Evolutionary conservation across 129 eudicot species (phyloP).

Genomic region (Chrysanthemum seticuspe): DNA sequence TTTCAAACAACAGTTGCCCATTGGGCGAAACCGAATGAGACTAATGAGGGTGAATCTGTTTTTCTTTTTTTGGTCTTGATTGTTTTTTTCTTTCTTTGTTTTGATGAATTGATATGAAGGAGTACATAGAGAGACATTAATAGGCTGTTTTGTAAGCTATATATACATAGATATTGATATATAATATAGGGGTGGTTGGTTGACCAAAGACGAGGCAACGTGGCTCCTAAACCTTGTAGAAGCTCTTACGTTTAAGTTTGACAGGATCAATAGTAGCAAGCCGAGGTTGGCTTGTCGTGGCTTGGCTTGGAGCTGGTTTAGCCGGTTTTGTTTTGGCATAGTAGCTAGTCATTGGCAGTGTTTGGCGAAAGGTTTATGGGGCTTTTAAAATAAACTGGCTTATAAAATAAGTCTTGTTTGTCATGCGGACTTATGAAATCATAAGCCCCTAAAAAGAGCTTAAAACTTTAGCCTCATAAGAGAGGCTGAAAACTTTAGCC

Average conservation of each 20-base stretch:
- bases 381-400: too few relatives aligned
- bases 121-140: constrained; percentile 4
- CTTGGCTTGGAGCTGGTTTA: not conserved
- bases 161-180: not conserved
- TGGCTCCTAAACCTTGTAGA: constrained; percentile 23
- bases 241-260: constrained; percentile 12
- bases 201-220: constrained; percentile 31
- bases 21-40: not conserved
- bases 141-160: constrained; percentile 18
- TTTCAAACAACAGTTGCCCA: constrained; percentile 49
- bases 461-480: too few relatives aligned
- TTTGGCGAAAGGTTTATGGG: too few relatives aligned
- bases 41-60: not conserved
- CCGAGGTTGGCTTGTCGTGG: not conserved
- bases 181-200: constrained; percentile 13
- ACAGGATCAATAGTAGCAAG: constrained; percentile 3
- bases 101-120: not conserved
- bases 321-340: not conserved
- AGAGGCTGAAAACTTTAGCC: too few relatives aligned
- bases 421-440: too few relatives aligned
- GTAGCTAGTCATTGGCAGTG: not conserved
- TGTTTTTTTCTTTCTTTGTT: too few relatives aligned
- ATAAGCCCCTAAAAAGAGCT: too few relatives aligned
- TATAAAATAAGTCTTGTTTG: too few relatives aligned
- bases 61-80: too few relatives aligned